phyloP scores from a whole-genome alignment of 192 early-diverging fungal species.

The Jimgerdemannia lactiflua region DNA sequence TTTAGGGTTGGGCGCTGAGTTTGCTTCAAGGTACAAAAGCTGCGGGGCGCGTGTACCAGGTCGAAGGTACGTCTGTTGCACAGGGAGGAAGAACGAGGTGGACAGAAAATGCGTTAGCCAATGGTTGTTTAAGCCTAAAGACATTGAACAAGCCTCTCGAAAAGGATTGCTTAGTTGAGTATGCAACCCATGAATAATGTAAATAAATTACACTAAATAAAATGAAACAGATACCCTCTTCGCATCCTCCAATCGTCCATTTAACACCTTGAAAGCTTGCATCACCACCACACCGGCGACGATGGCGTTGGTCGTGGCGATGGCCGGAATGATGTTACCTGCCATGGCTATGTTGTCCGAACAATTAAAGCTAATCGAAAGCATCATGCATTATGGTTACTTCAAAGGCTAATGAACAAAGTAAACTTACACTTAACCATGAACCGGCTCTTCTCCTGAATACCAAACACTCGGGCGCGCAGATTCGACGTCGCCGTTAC shows the following conservation, averaged over 20 bases:
- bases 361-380: conserved; percentile 22
- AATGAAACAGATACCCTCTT: conserved; percentile 41
- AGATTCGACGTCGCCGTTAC: conserved; percentile 92
- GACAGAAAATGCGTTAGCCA: no score
- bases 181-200: no score
- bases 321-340: conserved; percentile 97
- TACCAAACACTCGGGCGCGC: conserved; percentile 78
- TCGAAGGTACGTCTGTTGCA: conserved; percentile 52
- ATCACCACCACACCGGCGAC: conserved; percentile 93
- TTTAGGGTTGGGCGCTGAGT: conserved; percentile 62
- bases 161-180: no score
- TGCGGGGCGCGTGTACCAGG: conserved; percentile 57
- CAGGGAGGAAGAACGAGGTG: neutral
- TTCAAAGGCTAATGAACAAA: neutral
- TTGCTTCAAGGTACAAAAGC: conserved; percentile 60
- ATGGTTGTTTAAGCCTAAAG: no score
- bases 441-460: conserved; percentile 79
- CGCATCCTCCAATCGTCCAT: conserved; percentile 45
- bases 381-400: neutral
- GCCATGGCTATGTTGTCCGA: conserved; percentile 76
- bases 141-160: neutral
- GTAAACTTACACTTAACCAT: conserved; percentile 72
- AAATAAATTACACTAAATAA: neutral
- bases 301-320: conserved; percentile 98
- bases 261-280: conserved; percentile 76